Evolutionary conservation across 176 grass and related monocot species (phyloP).

Genomic region (Aegilops umbellulata): DNA sequence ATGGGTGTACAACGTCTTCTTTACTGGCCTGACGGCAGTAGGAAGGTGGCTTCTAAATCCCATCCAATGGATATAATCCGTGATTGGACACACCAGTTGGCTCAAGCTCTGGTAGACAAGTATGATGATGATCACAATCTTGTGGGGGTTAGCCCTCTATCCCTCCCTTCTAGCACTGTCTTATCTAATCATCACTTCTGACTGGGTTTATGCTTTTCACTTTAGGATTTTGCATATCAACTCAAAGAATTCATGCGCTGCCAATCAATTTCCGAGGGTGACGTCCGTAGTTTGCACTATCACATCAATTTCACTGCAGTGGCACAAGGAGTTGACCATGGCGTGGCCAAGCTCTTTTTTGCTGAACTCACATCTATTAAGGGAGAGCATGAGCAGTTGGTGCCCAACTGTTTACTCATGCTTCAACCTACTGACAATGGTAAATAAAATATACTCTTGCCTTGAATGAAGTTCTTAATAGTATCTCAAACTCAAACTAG

Average conservation of each 20-base stretch:
- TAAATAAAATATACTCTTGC: not conserved
- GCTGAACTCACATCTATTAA: not conserved
- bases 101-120: not conserved
- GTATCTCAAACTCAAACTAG: not conserved
- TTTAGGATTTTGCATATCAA: not conserved
- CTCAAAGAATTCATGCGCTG: not conserved
- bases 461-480: not conserved
- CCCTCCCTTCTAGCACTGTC: not conserved
- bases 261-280: not conserved
- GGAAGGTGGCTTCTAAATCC: not conserved
- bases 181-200: not conserved
- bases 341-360: not conserved
- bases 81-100: not conserved
- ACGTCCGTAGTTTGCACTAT: not conserved
- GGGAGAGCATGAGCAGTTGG: not conserved
- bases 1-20: not conserved
- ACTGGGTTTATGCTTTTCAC: not conserved
- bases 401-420: not conserved
- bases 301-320: not conserved
- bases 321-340: not conserved
- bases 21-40: not conserved
- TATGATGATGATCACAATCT: not conserved
- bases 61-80: not conserved
- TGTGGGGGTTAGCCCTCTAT: not conserved
- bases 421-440: not conserved